Evolutionary conservation across 371 early-diverging fungal species (phyloP), one percentile per base, ranked within the genome.

Genomic region (Cokeromyces recurvatus): DNA sequence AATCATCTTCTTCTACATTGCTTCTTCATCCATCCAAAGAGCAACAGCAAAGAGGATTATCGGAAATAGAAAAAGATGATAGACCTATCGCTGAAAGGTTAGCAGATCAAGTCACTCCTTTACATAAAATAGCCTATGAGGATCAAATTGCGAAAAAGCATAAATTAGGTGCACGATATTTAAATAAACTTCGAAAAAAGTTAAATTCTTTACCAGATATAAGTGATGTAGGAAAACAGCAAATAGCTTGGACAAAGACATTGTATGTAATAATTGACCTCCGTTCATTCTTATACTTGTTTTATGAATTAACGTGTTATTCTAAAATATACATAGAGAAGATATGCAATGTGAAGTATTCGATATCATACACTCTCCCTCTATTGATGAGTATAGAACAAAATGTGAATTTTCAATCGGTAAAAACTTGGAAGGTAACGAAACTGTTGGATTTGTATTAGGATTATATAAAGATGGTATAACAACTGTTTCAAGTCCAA

Each of bases 351-450:
- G 78, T 43, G 68, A 72, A 23, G 29, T 83, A 3, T 38, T 62
- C 20, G 70, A 71, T 23, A 64, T 69, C 0, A 70, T 87, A 19
- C 69, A 77, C 2, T 90, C 91, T 3, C 93, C 93, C 7, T 49
- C 60, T 9, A 16, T 58, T 2, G 57, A 73, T 32, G 82, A 80
- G 1, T 93, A 91, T 62, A 76, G 91, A 21, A 89, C 74, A 54
- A 90, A 91, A 61, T 87, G 88, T 59, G 91, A 91, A 56, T 89
- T 87, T 53, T 67, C 86, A 0, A 75, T 90, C 42, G 94, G 94
- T 11, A 48, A 48, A 31, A 68, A 86, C 50, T 38, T 66, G 9
- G 69, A 84, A 0, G 82, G 81, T 4, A 57, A 82, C 41, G 50
- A 49, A 9, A 62, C 75, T 0, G 83, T 89, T 25, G 94, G 94